Base-by-base conservation (phyloP, 805 yeast genomes). In the Yarrowia hollandica region DNA sequence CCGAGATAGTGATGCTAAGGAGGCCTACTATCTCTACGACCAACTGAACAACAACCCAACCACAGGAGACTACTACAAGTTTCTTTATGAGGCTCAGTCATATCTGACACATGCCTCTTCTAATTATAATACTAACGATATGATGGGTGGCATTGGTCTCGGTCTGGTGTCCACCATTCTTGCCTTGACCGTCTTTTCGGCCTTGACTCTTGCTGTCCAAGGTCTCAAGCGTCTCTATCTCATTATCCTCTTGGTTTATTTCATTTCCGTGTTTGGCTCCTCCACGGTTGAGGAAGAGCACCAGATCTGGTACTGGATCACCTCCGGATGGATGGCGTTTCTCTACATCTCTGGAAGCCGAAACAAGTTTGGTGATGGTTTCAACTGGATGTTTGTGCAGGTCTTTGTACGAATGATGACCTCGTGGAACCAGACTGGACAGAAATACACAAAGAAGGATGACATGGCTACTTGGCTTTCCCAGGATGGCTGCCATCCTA, bases 281-380 rank as follows among this genome's bases (percentile, higher is more conserved):
- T 91, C 96, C 23, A 76, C 91, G 60, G 86, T 94, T 15, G 99
- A 94, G 67, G 99, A 94, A 70, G 99, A 94, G 68, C 96, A 94
- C 68, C 97, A 91, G 68, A 71, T 91, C 15, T 94, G 99, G 99
- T 94, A 96, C 88, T 87, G 89, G 84, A 73, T 80, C 19, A 69
- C 80, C 0, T 75, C 81, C 0, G 77, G 79, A 0, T 63, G 65
- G 61, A 60, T 67, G 48, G 67, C 68, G 15, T 68, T 63, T 60
- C 60, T 57, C 46, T 69, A 14, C 38, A 63, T 66, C 26, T 23
- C 33, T 2, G 60, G 64, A 4, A 54, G 65, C 12, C 54, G 68
- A 19, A 61, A 59, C 42, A 56, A 60, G 23, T 64, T 64, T 50
- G 41, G 57, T 4, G 55, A 61, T 30, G 68, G 69, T 9, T 22